Evolutionary conservation across 2,329 filamentous ascomycete genomes (phyloP), one percentile per base, ranked within the genome.

Genomic region (Aspergillus sojae): DNA sequence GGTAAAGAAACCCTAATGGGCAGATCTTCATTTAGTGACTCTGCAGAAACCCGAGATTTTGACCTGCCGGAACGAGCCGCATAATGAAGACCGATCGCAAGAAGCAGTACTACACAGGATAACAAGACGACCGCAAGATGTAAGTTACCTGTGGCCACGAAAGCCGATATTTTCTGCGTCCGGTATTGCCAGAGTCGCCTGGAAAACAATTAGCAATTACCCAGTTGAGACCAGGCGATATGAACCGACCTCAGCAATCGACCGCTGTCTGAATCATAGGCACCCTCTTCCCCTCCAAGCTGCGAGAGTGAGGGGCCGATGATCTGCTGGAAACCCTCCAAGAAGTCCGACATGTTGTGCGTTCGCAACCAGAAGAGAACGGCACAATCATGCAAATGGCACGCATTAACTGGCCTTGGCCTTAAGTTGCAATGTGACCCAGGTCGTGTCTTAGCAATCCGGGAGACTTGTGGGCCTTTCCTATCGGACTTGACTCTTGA

Each of bases 101-200:
- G 14, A 4, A 69, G 21, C 11, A 72, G 60, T 5, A 64, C 63
- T 9, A 67, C 56, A 10, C 69, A 59, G 3, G 73, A 75, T 28
- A 68, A 32, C 14, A 59, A 39, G n/a, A 70, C 41, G 6, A 62
- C 65, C 45, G 62, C 69, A 7, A 74, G 54, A 43, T 75, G 69
- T 11, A 74, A 19, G 39, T 70, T 62, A 14, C 73, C 73, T 19
- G 62, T 63, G 28, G 67, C 66, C 50, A 75, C 64, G 48, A 72
- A 71, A 30, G 66, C 59, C 23, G 73, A 70, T 19, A 66, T 36
- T 55, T 60, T 63, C 53, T 65, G 62, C 5, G 67, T 69, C 5
- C 72, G 70, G 50, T 67, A 66, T 57, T 64, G 68, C 73, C 73
- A 75, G 28, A 68, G 28, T 16, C 45, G 52, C 14, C 68, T 70